Evolutionary conservation across 2,329 filamentous ascomycete genomes (phyloP).

Genomic region (Talaromyces sp.): DNA sequence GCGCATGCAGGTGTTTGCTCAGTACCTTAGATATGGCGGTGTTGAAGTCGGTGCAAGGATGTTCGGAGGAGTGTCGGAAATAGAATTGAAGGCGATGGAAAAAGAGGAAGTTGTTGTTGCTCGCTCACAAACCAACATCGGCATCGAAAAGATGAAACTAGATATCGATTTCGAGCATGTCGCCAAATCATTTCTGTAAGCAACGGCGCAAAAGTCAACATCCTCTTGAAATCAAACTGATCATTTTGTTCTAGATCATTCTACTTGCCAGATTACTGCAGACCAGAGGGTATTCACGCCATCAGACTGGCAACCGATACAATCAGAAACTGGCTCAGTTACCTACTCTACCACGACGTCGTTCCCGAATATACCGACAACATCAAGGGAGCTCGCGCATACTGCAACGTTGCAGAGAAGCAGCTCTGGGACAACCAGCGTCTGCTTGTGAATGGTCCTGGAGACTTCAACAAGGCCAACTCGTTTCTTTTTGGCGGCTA

Average conservation of each 20-base stretch:
- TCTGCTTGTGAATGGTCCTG: slow-evolving; percentile 59
- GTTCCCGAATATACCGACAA: slow-evolving; percentile 74
- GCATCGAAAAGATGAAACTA: slow-evolving; percentile 62
- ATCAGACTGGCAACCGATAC: slow-evolving; percentile 64
- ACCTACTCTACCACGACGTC: slow-evolving; percentile 77
- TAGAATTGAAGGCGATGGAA: slow-evolving; percentile 61
- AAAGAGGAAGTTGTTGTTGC: slow-evolving; percentile 63
- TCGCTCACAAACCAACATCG: slow-evolving; percentile 49
- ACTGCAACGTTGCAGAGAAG: slow-evolving; percentile 64
- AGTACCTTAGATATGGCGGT: slow-evolving; percentile 80
- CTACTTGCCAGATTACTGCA: slow-evolving; percentile 55
- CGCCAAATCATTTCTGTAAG: slow-evolving; percentile 73
- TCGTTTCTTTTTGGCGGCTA: slow-evolving; percentile 63
- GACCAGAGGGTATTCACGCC: slow-evolving; percentile 51
- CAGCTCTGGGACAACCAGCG: slow-evolving; percentile 63
- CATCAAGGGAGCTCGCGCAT: slow-evolving; percentile 60
- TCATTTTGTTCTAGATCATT: slow-evolving; percentile 45
- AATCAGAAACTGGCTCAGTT: slow-evolving; percentile 83
- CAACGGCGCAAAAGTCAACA: slow-evolving; percentile 16
- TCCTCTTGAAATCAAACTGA: neutral
- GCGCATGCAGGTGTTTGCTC: slow-evolving; percentile 65
- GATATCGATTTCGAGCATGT: slow-evolving; percentile 76
- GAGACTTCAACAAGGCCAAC: slow-evolving; percentile 75
- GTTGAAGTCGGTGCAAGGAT: slow-evolving; percentile 61
- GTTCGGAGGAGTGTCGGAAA: slow-evolving; percentile 62